A percentile compares a stretch with the other conserved stretches of the same genome.
Conservation (phyloP, 2,329 filamentous ascomycete genomes). For the Tolypocladium endophyticum region DNA sequence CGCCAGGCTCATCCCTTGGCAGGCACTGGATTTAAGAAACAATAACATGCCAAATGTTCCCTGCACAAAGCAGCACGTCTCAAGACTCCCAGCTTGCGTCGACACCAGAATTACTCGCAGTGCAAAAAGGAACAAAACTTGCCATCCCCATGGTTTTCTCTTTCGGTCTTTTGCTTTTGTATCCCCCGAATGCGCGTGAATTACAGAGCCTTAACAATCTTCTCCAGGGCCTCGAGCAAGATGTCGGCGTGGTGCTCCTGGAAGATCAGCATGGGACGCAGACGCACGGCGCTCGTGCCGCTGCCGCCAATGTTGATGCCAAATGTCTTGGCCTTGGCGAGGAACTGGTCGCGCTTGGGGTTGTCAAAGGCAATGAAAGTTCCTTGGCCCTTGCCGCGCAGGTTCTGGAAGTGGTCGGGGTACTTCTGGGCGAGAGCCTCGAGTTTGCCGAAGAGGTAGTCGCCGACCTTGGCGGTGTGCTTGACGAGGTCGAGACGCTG, state of each 20-base stretch:
- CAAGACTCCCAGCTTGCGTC: neutral
- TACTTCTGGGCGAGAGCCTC: conserved; percentile 58
- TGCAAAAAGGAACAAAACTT: neutral
- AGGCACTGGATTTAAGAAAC: no score
- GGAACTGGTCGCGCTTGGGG: conserved; percentile 67
- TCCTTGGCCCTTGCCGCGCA: conserved; percentile 78
- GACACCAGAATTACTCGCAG: neutral
- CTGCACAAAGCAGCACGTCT: neutral
- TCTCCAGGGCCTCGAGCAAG: conserved; percentile 67
- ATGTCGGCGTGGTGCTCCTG: conserved; percentile 86
- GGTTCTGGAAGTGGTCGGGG: conserved; percentile 68
- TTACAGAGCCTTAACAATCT: conserved; percentile 44
- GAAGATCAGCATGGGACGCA: conserved; percentile 87
- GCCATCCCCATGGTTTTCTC: neutral
- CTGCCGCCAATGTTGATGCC: conserved; percentile 84
- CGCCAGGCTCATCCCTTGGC: neutral
- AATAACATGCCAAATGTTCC: neutral
- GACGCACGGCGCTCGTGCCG: conserved; percentile 62
- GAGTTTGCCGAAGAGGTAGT: conserved; percentile 66
- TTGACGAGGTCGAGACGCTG: conserved; percentile 65
- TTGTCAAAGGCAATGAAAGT: conserved; percentile 92
- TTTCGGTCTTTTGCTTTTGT: neutral
- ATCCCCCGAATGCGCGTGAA: neutral
- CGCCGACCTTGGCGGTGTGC: conserved; percentile 66
- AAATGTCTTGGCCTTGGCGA: conserved; percentile 65